Base-by-base conservation (phyloP, 108 stramenopile species). In the Conticribra weissflogii region DNA sequence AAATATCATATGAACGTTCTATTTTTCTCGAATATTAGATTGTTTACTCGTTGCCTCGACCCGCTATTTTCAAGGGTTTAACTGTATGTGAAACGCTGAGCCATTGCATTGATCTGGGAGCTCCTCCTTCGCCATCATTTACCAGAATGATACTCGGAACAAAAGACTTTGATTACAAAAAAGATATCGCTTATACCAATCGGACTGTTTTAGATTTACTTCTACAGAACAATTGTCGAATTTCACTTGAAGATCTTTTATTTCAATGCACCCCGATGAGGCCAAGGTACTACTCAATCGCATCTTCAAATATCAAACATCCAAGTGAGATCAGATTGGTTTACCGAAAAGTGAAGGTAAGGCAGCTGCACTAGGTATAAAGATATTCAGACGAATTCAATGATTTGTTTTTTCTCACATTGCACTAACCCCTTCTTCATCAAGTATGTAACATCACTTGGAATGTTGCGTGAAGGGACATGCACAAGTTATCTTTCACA, bases 221-320 rank as follows among this genome's bases (percentile, higher is more conserved):
- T 21, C 52, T 75, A 49, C 77, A 84, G 56, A 3, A 63, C 21
- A 47, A 51, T 23, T 54, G 47, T 8, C 72, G 65, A 22, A 21
- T 88, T n/a, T 62, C 86, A 1, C 56, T 89, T 54, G 86, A 87
- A 46, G 89, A 87, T 33, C 75, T 86, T n/a, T 22, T 90, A 28
- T 86, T 66, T 64, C 59, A 86, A 19, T 63, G 72, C 3, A 36
- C 72, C 16, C 81, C 83, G 28, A 84, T 90, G 81, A 78, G 78
- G 59, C 84, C 87, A 30, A 74, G 86, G 8, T 88, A 86, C 66
- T 90, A 90, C 52, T 88, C 85, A 12, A 90, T 90, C 69, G 85
- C 89, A 3, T 86, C 86, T 16, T 80, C 83, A 0, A 63, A 57
- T 36, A 15, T 72, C 15, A 59, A 54, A 24, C 63, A 74, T 54